A percentile compares a stretch with the other conserved stretches of the same genome.
These are phyloP conservation scores for Allium fistulosum DNA, from an alignment of 106 monocot genomes.

Conservation along the genomic window DNA sequence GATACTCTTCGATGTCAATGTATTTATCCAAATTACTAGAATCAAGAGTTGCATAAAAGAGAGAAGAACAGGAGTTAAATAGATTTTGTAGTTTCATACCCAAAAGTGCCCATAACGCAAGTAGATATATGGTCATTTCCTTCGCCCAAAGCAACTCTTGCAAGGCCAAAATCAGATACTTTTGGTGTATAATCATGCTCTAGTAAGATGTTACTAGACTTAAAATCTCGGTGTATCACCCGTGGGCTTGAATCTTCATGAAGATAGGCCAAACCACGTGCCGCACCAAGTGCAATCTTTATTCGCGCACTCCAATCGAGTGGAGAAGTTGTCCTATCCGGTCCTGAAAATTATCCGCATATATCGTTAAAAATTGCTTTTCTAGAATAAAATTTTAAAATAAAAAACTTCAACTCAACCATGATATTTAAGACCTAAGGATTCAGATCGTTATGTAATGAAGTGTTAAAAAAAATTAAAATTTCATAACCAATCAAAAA, in stretches of 20 bases:
- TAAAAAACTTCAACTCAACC: neutral
- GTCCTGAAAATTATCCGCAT: conserved; percentile 19
- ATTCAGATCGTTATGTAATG: too few species aligned
- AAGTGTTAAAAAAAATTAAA: too few species aligned
- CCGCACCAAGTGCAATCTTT: conserved; percentile 92
- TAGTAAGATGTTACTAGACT: conserved; percentile 92
- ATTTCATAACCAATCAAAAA: too few species aligned
- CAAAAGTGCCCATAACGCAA: conserved; percentile 96
- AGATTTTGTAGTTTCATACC: conserved; percentile 23
- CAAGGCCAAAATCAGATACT: conserved; percentile 94
- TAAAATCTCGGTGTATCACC: conserved; percentile 95
- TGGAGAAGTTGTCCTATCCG: conserved; percentile 49
- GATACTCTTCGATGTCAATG: too few species aligned
- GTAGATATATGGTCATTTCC: conserved; percentile 88
- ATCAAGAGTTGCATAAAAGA: too few species aligned
- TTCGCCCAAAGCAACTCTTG: conserved; percentile 68
- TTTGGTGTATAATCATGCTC: conserved; percentile 82
- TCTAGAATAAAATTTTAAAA: conserved; percentile 1
- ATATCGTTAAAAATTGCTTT: too few species aligned
- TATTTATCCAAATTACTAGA: too few species aligned
- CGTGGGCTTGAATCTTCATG: conserved; percentile 95
- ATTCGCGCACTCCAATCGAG: conserved; percentile 78
- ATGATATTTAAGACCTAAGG: too few species aligned
- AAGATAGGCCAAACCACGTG: conserved; percentile 84
- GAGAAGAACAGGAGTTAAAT: neutral